Evolutionary conservation across 2,329 filamentous ascomycete genomes (phyloP).

Genomic region (Fusarium agapanthi): DNA sequence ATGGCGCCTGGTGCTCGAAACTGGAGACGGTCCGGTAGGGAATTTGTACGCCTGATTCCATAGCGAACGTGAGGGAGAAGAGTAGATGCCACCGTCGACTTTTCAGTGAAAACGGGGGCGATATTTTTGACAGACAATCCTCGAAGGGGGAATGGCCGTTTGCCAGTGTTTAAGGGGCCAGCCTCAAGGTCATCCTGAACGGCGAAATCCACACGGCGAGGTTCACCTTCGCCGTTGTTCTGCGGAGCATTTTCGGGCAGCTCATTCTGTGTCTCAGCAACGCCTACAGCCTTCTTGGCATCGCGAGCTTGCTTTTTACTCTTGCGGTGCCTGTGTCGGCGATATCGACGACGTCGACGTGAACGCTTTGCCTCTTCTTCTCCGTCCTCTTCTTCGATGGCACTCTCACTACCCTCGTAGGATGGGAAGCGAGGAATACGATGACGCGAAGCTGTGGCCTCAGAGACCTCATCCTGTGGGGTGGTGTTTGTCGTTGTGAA

Average conservation of each 20-base stretch:
- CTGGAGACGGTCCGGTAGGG: slow-evolving; percentile 73
- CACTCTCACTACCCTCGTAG: slow-evolving; percentile 54
- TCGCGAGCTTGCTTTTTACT: slow-evolving; percentile 55
- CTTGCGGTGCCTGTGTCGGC: slow-evolving; percentile 51
- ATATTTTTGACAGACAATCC: slow-evolving; percentile 73
- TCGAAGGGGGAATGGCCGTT: slow-evolving; percentile 65
- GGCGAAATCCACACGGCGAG: slow-evolving; percentile 68
- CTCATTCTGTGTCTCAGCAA: slow-evolving; percentile 44
- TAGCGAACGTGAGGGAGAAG: slow-evolving; percentile 66
- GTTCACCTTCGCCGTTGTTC: slow-evolving; percentile 49
- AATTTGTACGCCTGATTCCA: slow-evolving; percentile 77
- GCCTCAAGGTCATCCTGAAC: slow-evolving; percentile 43
- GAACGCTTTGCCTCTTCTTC: slow-evolving; percentile 52
- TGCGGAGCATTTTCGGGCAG: slow-evolving; percentile 38
- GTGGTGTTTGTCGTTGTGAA: slow-evolving; percentile 50
- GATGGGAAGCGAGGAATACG: slow-evolving; percentile 50
- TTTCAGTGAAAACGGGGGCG: slow-evolving; percentile 73
- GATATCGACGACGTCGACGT: slow-evolving; percentile 48
- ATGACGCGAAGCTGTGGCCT: slow-evolving; percentile 51
- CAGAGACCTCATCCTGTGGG: slow-evolving; percentile 51
- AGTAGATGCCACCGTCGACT: slow-evolving; percentile 50
- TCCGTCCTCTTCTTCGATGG: slow-evolving; percentile 55
- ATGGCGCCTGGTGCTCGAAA: slow-evolving; percentile 60
- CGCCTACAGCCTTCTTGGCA: slow-evolving; percentile 38
- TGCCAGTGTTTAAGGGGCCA: slow-evolving; percentile 23